Conservation (phyloP, 2,329 filamentous ascomycete species). For the Aspergillus japonicus region DNA sequence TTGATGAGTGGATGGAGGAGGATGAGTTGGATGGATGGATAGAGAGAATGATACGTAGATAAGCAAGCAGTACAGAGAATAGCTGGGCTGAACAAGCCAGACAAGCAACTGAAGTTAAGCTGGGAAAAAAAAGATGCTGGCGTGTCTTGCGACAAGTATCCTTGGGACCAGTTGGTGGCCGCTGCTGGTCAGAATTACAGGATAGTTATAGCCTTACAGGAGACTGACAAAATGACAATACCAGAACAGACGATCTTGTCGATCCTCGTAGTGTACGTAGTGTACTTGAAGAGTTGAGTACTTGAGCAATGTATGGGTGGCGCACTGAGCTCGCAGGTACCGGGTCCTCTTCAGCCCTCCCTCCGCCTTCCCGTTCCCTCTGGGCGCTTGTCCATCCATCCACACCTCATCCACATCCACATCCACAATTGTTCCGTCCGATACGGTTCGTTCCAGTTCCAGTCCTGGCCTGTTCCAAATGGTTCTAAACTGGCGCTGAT, state of each 20-base stretch:
- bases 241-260: constrained; percentile 18
- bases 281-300: not conserved
- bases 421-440: not conserved
- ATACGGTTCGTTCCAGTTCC: not conserved
- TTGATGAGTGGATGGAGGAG: not conserved
- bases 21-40: constrained; percentile 22
- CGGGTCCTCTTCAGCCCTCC: constrained; percentile 3
- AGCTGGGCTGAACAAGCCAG: constrained; percentile 19
- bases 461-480: not conserved
- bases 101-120: constrained; percentile 5
- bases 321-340: constrained; percentile 13
- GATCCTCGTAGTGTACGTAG: constrained; percentile 12
- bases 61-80: constrained; percentile 14
- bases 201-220: too few species aligned
- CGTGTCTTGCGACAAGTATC: constrained; percentile 18
- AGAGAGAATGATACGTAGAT: constrained; percentile 15
- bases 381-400: not conserved
- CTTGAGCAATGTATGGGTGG: constrained; percentile 15
- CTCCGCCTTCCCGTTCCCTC: not conserved
- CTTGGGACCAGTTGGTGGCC: not conserved
- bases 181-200: constrained; percentile 6
- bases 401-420: too few species aligned
- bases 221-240: constrained; percentile 20
- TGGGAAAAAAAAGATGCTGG: constrained; percentile 24
- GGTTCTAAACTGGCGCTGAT: not conserved